phyloP scores from a whole-genome alignment of 192 early-diverging fungal genomes.

The Entomortierella parvispora region DNA sequence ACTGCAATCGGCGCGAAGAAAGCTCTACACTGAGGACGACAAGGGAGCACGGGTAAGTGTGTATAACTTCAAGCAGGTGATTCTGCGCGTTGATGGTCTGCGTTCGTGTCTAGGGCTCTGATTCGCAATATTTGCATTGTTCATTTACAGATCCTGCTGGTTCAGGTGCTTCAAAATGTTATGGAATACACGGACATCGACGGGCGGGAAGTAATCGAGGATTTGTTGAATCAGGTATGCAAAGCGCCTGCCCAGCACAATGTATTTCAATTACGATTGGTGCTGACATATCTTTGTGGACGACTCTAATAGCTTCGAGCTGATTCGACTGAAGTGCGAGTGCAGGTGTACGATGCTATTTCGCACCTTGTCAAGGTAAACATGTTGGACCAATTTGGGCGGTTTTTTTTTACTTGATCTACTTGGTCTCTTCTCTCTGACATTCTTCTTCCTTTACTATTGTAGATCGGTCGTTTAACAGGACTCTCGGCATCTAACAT shows the following conservation, averaged over 20 bases:
- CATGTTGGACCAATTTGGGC: not conserved
- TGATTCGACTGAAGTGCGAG: conserved; percentile 50
- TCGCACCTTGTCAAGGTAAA: conserved; percentile 36
- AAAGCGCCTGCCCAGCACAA: not conserved
- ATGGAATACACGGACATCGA: conserved; percentile 24
- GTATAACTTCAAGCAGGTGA: not conserved
- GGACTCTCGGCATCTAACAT: conserved; percentile 19
- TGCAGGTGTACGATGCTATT: conserved; percentile 47
- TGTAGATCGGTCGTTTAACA: conserved; percentile 29
- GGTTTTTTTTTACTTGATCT: not conserved
- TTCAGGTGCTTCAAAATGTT: conserved; percentile 31
- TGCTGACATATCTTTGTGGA: too few relatives aligned
- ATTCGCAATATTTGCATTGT: not conserved
- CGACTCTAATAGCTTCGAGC: conserved; percentile 45
- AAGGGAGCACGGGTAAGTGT: conserved; percentile 30
- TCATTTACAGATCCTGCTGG: conserved; percentile 23
- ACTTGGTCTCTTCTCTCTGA: not conserved
- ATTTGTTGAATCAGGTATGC: conserved; percentile 47
- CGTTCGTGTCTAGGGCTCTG: not conserved
- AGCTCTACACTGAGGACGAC: conserved; percentile 27
- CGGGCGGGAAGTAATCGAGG: conserved; percentile 35
- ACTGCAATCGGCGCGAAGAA: conserved; percentile 19
- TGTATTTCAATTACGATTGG: too few relatives aligned
- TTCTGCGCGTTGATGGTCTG: conserved; percentile 2
- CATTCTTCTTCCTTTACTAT: too few relatives aligned